Conservation (phyloP, 2,329 filamentous ascomycete species). For the Ophiocordyceps unilateralis region DNA sequence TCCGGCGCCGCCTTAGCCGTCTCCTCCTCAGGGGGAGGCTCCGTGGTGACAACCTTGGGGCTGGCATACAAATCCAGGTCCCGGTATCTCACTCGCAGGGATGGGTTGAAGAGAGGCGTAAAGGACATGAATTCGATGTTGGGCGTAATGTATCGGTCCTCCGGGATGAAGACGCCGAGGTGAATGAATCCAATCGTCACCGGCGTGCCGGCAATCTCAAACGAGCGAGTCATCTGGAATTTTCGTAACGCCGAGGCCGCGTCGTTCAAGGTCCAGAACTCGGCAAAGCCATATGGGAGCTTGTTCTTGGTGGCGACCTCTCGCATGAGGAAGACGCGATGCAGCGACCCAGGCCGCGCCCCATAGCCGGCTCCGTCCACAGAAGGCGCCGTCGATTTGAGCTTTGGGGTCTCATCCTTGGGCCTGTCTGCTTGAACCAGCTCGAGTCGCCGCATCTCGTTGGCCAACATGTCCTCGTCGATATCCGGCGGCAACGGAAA, state of each 20-base stretch:
- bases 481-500: conserved; percentile 54
- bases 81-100: conserved; percentile 57
- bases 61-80: conserved; percentile 57
- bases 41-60: conserved; percentile 40
- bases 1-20: conserved; percentile 7
- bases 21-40: conserved; percentile 19
- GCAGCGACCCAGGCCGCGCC: conserved; percentile 56
- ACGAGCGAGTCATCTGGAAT: conserved; percentile 53
- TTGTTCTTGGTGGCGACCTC: conserved; percentile 55
- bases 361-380: conserved; percentile 44
- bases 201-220: conserved; percentile 59
- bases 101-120: conserved; percentile 49
- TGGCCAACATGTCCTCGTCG: conserved; percentile 54
- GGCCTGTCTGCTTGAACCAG: conserved; percentile 34
- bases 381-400: conserved; percentile 41
- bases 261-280: conserved; percentile 63
- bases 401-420: conserved; percentile 28
- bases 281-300: conserved; percentile 69
- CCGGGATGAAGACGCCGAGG: conserved; percentile 68
- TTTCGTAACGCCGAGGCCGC: conserved; percentile 58
- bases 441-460: conserved; percentile 58
- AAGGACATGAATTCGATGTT: conserved; percentile 50
- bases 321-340: conserved; percentile 60
- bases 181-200: conserved; percentile 62
- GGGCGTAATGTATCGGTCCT: conserved; percentile 37